Conservation (phyloP, 768 basidiomycete species). For the Podaxis mareebaensis region DNA sequence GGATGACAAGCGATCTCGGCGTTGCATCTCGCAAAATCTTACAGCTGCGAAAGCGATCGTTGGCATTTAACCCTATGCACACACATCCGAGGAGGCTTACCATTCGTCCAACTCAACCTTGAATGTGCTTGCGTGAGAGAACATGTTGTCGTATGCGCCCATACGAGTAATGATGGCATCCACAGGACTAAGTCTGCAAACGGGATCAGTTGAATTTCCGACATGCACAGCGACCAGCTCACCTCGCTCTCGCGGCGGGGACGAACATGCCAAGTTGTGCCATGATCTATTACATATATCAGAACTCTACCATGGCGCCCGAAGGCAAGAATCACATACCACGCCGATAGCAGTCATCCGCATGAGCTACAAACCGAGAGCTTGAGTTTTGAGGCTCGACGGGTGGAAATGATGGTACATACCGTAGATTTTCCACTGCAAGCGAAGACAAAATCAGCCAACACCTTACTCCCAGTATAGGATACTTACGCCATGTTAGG, state of each 20-base stretch:
- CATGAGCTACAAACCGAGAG: slow-evolving; percentile 55
- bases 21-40: slow-evolving; percentile 94
- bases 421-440: slow-evolving; percentile 42
- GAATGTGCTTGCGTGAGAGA: slow-evolving; percentile 92
- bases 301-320: not conserved
- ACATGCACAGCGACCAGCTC: slow-evolving; percentile 19
- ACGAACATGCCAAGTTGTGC: slow-evolving; percentile 96
- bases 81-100: slow-evolving; percentile 37
- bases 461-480: not conserved
- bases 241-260: slow-evolving; percentile 82
- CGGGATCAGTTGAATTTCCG: not conserved
- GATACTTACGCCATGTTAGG: slow-evolving; percentile 83
- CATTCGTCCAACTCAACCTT: slow-evolving; percentile 99
- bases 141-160: slow-evolving; percentile 99
- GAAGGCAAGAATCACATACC: slow-evolving; percentile 39
- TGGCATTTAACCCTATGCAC: not conserved
- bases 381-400: not conserved
- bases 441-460: not conserved
- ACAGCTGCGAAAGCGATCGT: slow-evolving; percentile 49
- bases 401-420: slow-evolving; percentile 8
- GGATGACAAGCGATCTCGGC: slow-evolving; percentile 89
- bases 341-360: slow-evolving; percentile 96
- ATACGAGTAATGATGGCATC: slow-evolving; percentile 94
- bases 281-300: slow-evolving; percentile 59
- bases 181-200: slow-evolving; percentile 74